phyloP scores from a whole-genome alignment of 176 grass and related monocot genomes.

The Musa itinerans region DNA sequence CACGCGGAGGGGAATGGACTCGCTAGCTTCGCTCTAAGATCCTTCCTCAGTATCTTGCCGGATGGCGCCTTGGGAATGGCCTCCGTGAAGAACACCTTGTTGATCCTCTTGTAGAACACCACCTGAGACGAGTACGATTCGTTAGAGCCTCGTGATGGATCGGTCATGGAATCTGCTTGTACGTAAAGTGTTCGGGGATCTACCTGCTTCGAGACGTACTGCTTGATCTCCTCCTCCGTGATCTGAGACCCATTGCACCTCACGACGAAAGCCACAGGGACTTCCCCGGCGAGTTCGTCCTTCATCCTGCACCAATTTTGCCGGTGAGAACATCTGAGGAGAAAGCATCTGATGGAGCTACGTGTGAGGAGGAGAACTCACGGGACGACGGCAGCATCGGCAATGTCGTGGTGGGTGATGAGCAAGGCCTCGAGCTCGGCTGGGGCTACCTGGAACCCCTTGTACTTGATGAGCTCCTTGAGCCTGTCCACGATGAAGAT shows the following conservation, averaged over 20 bases:
- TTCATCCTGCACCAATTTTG: constrained; percentile 3
- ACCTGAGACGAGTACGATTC: background rate
- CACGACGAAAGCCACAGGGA: constrained; percentile 9
- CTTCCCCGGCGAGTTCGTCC: background rate
- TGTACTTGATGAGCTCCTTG: constrained; percentile 18
- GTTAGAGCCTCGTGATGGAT: background rate
- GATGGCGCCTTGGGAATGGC: constrained; percentile 10
- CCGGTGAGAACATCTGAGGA: background rate
- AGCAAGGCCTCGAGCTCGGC: constrained; percentile 12
- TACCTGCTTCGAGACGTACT: constrained; percentile 9
- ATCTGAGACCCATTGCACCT: background rate
- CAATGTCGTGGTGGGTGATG: constrained; percentile 1
- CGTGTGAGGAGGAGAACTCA: background rate
- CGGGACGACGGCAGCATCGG: constrained; percentile 6
- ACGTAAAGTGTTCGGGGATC: too few relatives aligned
- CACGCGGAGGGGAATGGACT: background rate
- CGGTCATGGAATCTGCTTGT: too few relatives aligned
- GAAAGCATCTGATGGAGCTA: background rate
- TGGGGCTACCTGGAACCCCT: constrained; percentile 11
- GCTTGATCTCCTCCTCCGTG: constrained; percentile 8
- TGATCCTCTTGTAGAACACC: constrained; percentile 11
- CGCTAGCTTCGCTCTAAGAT: background rate
- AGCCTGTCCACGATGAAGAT: constrained; percentile 17
- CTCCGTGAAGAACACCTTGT: constrained; percentile 3
- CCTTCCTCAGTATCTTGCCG: background rate